Percentiles rank a stretch among this genome's conserved stretches.
Evolutionary conservation across 129 eudicot species (phyloP).

Genomic region (Solidago caesia): DNA sequence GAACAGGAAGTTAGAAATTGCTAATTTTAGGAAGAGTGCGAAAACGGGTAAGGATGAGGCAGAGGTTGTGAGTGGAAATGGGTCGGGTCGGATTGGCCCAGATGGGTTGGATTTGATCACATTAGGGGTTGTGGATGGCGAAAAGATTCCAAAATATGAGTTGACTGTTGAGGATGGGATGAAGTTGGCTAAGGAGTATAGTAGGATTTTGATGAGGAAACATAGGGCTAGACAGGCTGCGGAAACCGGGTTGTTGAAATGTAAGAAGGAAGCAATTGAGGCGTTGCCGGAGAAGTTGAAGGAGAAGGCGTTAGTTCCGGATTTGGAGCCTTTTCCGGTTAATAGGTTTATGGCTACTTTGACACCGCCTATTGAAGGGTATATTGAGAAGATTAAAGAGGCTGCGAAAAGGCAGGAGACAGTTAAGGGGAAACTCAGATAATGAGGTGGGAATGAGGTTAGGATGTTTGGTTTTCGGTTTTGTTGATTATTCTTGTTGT

Average conservation of each 20-base stretch:
- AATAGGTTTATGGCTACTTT: constrained; percentile 75
- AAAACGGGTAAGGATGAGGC: constrained; percentile 17
- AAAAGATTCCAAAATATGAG: constrained; percentile 71
- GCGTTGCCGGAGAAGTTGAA: constrained; percentile 79
- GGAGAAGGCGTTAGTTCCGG: constrained; percentile 78
- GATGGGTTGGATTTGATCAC: constrained; percentile 69
- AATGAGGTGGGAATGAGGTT: constrained; percentile 28
- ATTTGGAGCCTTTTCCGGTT: constrained; percentile 64
- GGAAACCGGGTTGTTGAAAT: constrained; percentile 55
- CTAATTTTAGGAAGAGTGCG: constrained; percentile 40
- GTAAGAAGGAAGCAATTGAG: constrained; percentile 84
- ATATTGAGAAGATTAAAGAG: constrained; percentile 57
- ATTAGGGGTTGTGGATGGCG: constrained; percentile 72
- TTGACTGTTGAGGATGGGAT: constrained; percentile 82
- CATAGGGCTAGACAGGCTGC: constrained; percentile 89
- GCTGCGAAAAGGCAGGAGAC: constrained; percentile 56
- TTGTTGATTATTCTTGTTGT: neutral
- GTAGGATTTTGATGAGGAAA: constrained; percentile 84
- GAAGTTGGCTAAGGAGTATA: constrained; percentile 85
- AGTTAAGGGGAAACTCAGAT: constrained; percentile 78
- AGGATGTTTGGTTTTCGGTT: neutral
- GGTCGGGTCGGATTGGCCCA: constrained; percentile 52
- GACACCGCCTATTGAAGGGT: constrained; percentile 95
- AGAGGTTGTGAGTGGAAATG: constrained; percentile 22
- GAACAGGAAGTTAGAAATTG: constrained; percentile 52